A percentile compares a stretch with the other conserved stretches of the same genome.
Conservation (phyloP, 2,329 filamentous ascomycete species). For the Fusarium robinianum region DNA sequence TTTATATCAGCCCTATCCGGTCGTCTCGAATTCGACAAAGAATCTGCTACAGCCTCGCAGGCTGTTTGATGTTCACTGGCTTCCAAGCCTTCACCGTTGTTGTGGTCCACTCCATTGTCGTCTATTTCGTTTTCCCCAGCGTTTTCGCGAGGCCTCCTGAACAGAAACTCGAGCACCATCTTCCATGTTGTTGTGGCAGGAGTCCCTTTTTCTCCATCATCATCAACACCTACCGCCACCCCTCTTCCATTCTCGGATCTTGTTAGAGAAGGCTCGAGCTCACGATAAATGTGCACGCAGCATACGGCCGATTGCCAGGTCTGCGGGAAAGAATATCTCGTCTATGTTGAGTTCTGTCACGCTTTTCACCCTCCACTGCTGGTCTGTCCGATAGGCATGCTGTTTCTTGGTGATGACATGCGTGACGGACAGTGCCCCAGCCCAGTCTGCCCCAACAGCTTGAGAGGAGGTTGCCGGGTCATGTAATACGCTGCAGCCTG, state of each 20-base stretch:
- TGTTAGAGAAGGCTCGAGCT: conserved; percentile 32
- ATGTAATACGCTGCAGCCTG: conserved; percentile 48
- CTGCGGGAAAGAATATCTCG: conserved; percentile 62
- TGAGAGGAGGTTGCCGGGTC: conserved; percentile 58
- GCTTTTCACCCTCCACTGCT: conserved; percentile 54
- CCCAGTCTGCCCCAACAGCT: conserved; percentile 62
- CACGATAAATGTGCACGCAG: conserved; percentile 63
- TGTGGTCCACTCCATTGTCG: conserved; percentile 11
- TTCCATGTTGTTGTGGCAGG: conserved; percentile 34
- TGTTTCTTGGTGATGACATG: conserved; percentile 50
- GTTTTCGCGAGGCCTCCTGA: not conserved
- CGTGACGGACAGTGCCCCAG: conserved; percentile 61
- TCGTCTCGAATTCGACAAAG: conserved; percentile 14
- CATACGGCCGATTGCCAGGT: conserved; percentile 61
- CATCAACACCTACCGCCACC: conserved; percentile 15
- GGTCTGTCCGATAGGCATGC: conserved; percentile 52
- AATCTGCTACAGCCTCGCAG: conserved; percentile 7
- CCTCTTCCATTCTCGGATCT: conserved; percentile 17
- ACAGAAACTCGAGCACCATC: conserved; percentile 8
- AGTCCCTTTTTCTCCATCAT: conserved; percentile 20
- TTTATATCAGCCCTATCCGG: conserved; percentile 38
- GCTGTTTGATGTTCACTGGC: conserved; percentile 4
- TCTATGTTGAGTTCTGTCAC: conserved; percentile 62
- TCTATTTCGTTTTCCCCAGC: conserved; percentile 7
- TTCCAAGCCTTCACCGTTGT: conserved; percentile 7